Percentiles rank a stretch among this genome's conserved stretches.
These are phyloP conservation scores for Ceratobasidium sp. DNA, from an alignment of 1,284 basidiomycete species.

Conservation along the genomic window DNA sequence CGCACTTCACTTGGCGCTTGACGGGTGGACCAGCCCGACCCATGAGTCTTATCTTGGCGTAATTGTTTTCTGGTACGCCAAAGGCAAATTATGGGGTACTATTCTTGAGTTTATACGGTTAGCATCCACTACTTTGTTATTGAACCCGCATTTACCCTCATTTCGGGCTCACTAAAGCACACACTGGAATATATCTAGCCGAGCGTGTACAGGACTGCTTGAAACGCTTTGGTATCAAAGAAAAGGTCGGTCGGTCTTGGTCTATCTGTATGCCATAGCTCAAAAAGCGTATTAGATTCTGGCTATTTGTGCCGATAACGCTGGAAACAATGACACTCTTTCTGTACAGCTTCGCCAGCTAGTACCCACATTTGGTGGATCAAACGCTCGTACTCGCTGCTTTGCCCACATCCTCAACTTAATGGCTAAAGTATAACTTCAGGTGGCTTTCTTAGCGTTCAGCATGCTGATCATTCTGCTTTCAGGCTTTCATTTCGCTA, in stretches of 20 bases:
- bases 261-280: not conserved
- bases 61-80: constrained; percentile 3
- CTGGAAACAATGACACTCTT: constrained; percentile 25
- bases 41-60: constrained; percentile 17
- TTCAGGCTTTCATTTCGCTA: constrained; percentile 8
- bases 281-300: not conserved
- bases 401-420: constrained; percentile 23
- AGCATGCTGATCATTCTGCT: not conserved
- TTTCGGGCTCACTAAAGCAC: constrained; percentile 2
- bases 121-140: not conserved
- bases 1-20: constrained; percentile 21
- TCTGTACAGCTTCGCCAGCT: not conserved
- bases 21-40: constrained; percentile 11
- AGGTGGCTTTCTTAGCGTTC: not conserved
- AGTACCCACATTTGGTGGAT: constrained; percentile 13
- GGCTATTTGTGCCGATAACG: constrained; percentile 5
- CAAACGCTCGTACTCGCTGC: not conserved
- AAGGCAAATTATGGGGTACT: not conserved
- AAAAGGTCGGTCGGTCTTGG: not conserved
- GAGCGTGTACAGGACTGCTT: not conserved
- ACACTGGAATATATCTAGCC: constrained; percentile 1
- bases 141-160: not conserved
- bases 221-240: constrained; percentile 4
- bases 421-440: constrained; percentile 20
- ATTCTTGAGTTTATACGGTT: constrained; percentile 16